phyloP scores from a whole-genome alignment of 345 rosid genomes.

The Ailanthus altissimus region DNA sequence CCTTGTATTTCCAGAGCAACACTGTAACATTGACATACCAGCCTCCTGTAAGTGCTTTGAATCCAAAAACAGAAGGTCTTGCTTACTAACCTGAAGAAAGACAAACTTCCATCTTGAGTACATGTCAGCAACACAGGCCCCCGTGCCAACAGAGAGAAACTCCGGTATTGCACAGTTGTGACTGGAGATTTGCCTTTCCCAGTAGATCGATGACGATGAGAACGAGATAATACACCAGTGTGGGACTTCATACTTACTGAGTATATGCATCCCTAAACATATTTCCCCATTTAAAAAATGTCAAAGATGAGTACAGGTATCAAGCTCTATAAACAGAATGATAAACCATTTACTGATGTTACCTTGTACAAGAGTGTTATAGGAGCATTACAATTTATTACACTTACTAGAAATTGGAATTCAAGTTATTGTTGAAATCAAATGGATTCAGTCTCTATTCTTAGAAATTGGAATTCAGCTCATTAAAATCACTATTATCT shows the following conservation, averaged over 20 bases:
- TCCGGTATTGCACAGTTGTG: conserved; percentile 84
- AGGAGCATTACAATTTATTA: no score
- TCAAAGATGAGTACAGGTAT: no score
- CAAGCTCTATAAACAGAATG: no score
- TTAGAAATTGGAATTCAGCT: no score
- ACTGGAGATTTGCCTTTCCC: conserved; percentile 71
- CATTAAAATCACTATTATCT: no score
- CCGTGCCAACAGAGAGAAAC: conserved; percentile 84
- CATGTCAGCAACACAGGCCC: conserved; percentile 94
- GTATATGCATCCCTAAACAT: conserved; percentile 75
- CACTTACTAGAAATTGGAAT: no score
- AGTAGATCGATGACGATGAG: conserved; percentile 69
- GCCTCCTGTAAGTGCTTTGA: conserved; percentile 11
- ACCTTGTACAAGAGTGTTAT: no score
- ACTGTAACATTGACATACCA: conserved; percentile 46
- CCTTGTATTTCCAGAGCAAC: conserved; percentile 83
- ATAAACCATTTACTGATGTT: no score
- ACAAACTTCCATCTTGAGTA: conserved; percentile 82
- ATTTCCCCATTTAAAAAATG: conserved; percentile 14
- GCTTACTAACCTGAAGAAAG: conserved; percentile 76
- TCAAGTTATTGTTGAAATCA: no score
- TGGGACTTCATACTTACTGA: conserved; percentile 77
- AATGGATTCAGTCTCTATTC: no score
- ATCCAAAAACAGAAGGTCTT: conserved; percentile 4
- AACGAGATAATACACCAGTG: conserved; percentile 75